These are phyloP conservation scores for Kalanchoe fedtschenkoi DNA, from an alignment of 164 flowering plant species.

Conservation along the genomic window DNA sequence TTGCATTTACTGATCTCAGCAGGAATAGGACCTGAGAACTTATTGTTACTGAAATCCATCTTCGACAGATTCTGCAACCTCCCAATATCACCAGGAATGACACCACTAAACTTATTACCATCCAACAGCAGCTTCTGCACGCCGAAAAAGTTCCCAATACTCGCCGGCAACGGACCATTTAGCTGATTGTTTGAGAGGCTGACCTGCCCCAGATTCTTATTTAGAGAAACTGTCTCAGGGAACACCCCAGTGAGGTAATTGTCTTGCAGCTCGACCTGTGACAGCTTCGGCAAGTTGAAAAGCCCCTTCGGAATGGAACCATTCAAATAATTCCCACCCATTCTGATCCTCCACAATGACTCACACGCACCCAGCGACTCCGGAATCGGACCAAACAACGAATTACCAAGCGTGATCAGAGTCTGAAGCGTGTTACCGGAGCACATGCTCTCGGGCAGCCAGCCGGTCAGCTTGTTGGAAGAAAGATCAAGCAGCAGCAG, in stretches of 20 bases:
- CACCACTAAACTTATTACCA: conserved; percentile 72
- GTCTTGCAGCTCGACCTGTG: conserved; percentile 81
- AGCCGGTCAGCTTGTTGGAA: conserved; percentile 77
- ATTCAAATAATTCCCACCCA: conserved; percentile 82
- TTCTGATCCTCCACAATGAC: conserved; percentile 60
- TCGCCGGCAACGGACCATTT: conserved; percentile 55
- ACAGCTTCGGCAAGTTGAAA: conserved; percentile 48
- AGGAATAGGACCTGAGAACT: conserved; percentile 53
- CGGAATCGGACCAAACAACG: conserved; percentile 77
- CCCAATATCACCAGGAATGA: conserved; percentile 71
- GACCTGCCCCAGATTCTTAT: conserved; percentile 62
- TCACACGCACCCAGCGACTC: conserved; percentile 62
- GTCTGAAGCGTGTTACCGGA: conserved; percentile 58
- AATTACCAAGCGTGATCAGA: conserved; percentile 65
- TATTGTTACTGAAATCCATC: conserved; percentile 76
- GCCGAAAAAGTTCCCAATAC: conserved; percentile 72
- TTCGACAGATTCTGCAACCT: conserved; percentile 78
- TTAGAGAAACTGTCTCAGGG: conserved; percentile 33
- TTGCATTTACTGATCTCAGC: conserved; percentile 77
- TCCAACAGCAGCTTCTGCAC: conserved; percentile 86
- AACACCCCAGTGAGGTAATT: conserved; percentile 60
- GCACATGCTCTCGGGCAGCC: conserved; percentile 61
- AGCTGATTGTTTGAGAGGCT: conserved; percentile 78
- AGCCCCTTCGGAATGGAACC: conserved; percentile 84
- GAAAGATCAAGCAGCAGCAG: conserved; percentile 63